Base-by-base conservation (phyloP, 2,329 filamentous ascomycete species). In the Neocatenulostroma microsporum region DNA sequence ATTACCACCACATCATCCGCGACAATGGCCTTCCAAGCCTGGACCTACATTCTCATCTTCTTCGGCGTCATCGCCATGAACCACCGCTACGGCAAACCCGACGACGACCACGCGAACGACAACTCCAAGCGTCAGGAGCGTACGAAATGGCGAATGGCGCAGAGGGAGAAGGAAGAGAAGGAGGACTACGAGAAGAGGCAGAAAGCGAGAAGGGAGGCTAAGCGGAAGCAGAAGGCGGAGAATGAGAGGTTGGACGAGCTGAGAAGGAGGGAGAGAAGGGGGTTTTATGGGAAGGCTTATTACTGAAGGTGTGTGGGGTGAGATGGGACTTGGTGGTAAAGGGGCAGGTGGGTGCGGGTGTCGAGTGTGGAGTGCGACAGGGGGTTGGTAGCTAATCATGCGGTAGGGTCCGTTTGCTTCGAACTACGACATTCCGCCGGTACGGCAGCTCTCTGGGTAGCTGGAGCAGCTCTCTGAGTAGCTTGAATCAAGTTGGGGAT, bases 1-100 rank as follows among this genome's bases (percentile, higher is more conserved):
- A 14, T 15, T 24, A 34, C 15, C 18, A 25, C 10, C 23, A 24
- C 9, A 34, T 7, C 11, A 11, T 28, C 7, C 26, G 30, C 33
- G 8, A 36, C 17, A 11, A 44, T 44, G 41, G 43, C 36, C 30
- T 31, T 31, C 29, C 17, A 21, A 19, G 19, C 39, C 30, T 39
- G 30, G 34, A 11, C 34, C 27, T 41, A 38, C 34, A 23, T 25
- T 19, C 19, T 41, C 20, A 14, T 44, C 30, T 35, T 44, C 35
- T 14, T 25, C 23, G 15, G 15, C 27, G 33, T 44, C 39, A 26
- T 44, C 15, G 41, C 41, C 24, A 7, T 41, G 10, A 44, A 41
- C 28, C 41, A 44, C 39, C 23, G 28, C 8, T 40, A 36, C 27
- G 34, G 26, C 27, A 24, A 30, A 30, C 18, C 34, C 17, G 30